A percentile compares a stretch with the other conserved stretches of the same genome.
phyloP scores from a whole-genome alignment of 2,329 filamentous ascomycete species.

The Aspergillus latus region DNA sequence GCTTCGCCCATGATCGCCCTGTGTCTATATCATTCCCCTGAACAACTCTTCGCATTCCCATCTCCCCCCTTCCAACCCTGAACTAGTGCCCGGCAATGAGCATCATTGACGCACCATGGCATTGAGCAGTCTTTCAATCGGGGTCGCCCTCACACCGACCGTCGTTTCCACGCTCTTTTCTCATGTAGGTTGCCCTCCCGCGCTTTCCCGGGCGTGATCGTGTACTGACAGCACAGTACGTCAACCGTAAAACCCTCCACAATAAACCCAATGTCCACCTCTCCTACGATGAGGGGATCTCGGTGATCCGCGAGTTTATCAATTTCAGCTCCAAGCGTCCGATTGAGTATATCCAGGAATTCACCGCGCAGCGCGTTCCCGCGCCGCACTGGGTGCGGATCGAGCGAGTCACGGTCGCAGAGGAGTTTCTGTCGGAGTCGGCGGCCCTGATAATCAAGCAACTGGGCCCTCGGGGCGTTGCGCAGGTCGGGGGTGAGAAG shows the following conservation, averaged over 20 bases:
- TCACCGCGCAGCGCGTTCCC: conserved; percentile 89
- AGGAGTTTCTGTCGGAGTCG: conserved; percentile 63
- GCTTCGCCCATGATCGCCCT: background rate
- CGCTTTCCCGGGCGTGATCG: background rate
- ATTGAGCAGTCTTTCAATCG: conserved; percentile 78
- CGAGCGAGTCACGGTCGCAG: conserved; percentile 65
- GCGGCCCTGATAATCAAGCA: conserved; percentile 69
- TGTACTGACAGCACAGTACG: conserved; percentile 57
- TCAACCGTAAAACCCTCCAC: conserved; percentile 72
- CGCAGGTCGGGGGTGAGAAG: conserved; percentile 72
- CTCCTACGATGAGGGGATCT: conserved; percentile 89
- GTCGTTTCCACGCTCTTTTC: conserved; percentile 82
- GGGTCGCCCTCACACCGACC: conserved; percentile 80
- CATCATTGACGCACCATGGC: conserved; percentile 45
- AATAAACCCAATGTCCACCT: conserved; percentile 86
- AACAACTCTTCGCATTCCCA: no score
- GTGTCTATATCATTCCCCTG: conserved; percentile 1
- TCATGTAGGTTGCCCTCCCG: conserved; percentile 63
- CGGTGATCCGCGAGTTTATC: conserved; percentile 83
- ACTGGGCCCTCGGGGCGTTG: conserved; percentile 73
- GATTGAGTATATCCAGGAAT: conserved; percentile 88
- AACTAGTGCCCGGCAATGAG: background rate
- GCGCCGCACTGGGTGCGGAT: conserved; percentile 83
- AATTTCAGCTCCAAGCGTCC: conserved; percentile 82
- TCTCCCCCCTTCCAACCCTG: no score